These are phyloP conservation scores for Hibiscus trionum DNA, from an alignment of 345 rosid genomes.

Conservation along the genomic window DNA sequence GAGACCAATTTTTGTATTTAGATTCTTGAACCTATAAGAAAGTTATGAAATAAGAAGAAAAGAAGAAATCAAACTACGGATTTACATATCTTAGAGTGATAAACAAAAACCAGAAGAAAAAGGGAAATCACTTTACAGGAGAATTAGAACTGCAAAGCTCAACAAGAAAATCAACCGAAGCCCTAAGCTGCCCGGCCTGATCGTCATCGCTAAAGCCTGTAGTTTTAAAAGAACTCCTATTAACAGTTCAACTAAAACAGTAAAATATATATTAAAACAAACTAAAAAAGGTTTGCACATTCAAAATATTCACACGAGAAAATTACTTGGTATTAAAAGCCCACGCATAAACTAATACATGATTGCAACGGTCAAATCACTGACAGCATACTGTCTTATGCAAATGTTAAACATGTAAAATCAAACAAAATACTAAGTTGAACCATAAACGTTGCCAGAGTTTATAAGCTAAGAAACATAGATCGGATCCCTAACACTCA, in stretches of 20 bases:
- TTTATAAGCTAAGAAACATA: not conserved
- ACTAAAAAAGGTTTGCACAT: not conserved
- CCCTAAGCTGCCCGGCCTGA: slow-evolving; percentile 58
- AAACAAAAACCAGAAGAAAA: not conserved
- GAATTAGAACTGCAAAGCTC: slow-evolving; percentile 51
- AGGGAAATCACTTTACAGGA: slow-evolving; percentile 29
- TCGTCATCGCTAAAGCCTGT: slow-evolving; percentile 50
- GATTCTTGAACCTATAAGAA: slow-evolving; percentile 41
- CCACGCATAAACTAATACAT: not conserved
- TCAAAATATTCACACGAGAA: not conserved
- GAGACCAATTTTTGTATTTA: slow-evolving; percentile 74
- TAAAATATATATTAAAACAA: not conserved
- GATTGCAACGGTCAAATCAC: not conserved
- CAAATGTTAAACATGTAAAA: not conserved
- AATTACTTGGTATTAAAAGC: not conserved
- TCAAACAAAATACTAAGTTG: not conserved
- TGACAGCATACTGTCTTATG: not conserved
- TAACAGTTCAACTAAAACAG: not conserved
- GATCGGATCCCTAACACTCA: not conserved
- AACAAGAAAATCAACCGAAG: slow-evolving; percentile 72
- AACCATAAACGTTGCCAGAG: not conserved
- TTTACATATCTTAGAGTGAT: not conserved
- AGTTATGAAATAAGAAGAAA: not conserved
- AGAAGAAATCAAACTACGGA: not conserved
- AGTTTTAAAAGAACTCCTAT: slow-evolving; percentile 15